Evolutionary conservation across 768 basidiomycete genomes (phyloP).

Genomic region (Kwoniella mangroviensis): DNA sequence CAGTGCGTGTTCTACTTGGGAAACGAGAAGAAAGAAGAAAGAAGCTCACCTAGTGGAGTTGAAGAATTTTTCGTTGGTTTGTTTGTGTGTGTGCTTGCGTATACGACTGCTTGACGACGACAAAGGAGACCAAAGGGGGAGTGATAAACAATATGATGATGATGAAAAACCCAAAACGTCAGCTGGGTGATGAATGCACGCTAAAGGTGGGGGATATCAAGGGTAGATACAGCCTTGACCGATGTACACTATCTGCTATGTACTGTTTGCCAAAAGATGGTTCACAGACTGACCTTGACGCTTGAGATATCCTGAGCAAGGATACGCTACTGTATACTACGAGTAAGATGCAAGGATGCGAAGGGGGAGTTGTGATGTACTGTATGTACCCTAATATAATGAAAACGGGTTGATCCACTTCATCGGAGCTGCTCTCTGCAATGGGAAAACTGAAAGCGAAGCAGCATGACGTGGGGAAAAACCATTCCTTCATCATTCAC

Average conservation of each 20-base stretch:
- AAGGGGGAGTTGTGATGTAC: not conserved
- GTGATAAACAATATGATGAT: not conserved
- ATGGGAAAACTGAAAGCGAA: not conserved
- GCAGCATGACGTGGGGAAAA: not conserved
- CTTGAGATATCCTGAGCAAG: not conserved
- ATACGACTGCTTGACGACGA: not conserved
- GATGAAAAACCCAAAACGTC: not conserved
- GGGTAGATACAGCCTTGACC: too few species aligned
- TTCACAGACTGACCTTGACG: not conserved
- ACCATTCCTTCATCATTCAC: not conserved
- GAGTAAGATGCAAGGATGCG: not conserved
- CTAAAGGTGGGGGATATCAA: not conserved
- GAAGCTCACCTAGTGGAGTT: constrained; percentile 7
- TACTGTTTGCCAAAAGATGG: too few species aligned
- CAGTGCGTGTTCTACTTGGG: not conserved
- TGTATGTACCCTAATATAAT: not conserved
- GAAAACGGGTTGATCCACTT: not conserved
- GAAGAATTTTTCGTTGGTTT: not conserved
- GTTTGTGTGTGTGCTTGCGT: not conserved
- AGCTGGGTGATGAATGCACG: not conserved
- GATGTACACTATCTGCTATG: too few species aligned
- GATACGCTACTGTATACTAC: not conserved
- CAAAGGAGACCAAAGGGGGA: not conserved
- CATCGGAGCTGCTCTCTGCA: not conserved
- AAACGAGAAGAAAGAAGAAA: constrained; percentile 3